Percentiles rank a stretch among this genome's conserved stretches.
Evolutionary conservation across 2,329 filamentous ascomycete species (phyloP).

Genomic region (Paraconiothyrium sp.): DNA sequence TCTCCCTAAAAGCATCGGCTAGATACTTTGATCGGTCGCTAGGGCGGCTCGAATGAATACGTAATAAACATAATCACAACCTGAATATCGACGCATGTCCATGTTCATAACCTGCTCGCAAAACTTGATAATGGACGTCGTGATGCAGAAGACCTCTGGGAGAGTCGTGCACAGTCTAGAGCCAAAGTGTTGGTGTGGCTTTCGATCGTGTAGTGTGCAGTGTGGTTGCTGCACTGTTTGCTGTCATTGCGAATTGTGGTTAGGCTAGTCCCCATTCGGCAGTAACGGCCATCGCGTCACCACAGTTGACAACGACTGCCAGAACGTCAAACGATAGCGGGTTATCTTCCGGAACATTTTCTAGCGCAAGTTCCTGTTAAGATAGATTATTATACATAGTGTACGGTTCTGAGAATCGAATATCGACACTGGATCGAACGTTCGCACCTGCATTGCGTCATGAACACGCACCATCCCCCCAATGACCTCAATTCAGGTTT

Average conservation of each 20-base stretch:
- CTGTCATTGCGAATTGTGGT: too few relatives aligned
- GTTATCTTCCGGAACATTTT: background rate
- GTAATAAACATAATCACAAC: background rate
- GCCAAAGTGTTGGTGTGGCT: too few relatives aligned
- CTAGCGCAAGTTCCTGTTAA: background rate
- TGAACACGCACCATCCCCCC: background rate
- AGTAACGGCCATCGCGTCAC: background rate
- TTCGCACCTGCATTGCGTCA: constrained; percentile 9
- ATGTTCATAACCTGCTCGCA: too few relatives aligned
- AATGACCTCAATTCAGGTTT: constrained; percentile 3
- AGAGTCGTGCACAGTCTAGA: too few relatives aligned
- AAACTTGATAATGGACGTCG: too few relatives aligned
- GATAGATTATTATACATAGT: background rate
- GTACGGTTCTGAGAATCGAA: background rate
- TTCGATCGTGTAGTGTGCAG: too few relatives aligned
- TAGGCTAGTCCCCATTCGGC: constrained; percentile 3
- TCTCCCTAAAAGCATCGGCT: background rate
- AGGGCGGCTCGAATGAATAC: background rate
- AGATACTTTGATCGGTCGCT: background rate
- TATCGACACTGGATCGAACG: background rate
- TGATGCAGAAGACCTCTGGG: background rate
- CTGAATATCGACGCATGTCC: background rate
- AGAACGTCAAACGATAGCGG: background rate
- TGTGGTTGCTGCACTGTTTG: too few relatives aligned
- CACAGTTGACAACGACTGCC: background rate